Percentiles rank a stretch among this genome's conserved stretches.
Evolutionary conservation across 352 stramenopile species (phyloP).

Genomic region (Phytophthora chlamydospora): DNA sequence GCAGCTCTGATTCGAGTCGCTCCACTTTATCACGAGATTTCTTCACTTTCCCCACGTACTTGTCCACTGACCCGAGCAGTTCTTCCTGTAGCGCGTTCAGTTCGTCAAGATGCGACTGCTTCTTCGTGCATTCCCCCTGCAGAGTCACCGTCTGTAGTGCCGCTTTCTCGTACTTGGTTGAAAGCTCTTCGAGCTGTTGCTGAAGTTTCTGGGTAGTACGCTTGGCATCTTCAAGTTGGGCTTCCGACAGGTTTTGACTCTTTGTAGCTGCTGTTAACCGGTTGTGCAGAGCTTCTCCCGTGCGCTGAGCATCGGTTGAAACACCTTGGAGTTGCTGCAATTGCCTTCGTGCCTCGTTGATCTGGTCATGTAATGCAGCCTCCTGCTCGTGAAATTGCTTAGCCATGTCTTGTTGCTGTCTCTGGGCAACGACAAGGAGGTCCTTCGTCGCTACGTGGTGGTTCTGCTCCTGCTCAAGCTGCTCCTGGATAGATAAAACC

Average conservation of each 20-base stretch:
- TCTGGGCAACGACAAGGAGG: constrained; percentile 16
- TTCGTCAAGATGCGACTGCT: constrained; percentile 55
- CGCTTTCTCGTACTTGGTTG: constrained; percentile 28
- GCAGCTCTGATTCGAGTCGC: constrained; percentile 34
- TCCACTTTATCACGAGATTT: constrained; percentile 35
- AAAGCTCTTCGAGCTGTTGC: constrained; percentile 19
- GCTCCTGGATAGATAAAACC: constrained; percentile 13
- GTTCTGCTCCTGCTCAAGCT: constrained; percentile 38
- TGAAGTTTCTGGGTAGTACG: constrained; percentile 23
- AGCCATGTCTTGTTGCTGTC: constrained; percentile 27
- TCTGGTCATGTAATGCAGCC: constrained; percentile 25
- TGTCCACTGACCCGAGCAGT: constrained; percentile 61
- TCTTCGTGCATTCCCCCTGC: constrained; percentile 25
- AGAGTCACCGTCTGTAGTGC: constrained; percentile 14
- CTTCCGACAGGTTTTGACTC: constrained; percentile 27
- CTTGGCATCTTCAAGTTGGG: constrained; percentile 36
- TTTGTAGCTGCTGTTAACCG: constrained; percentile 32
- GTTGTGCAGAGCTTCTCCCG: constrained; percentile 29
- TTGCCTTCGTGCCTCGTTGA: constrained; percentile 38
- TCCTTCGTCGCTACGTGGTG: constrained; percentile 30
- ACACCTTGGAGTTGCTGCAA: constrained; percentile 32
- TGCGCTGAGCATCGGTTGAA: constrained; percentile 16
- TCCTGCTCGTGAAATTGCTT: constrained; percentile 38
- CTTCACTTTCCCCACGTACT: constrained; percentile 42
- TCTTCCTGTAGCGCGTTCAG: constrained; percentile 75